A percentile compares a stretch with the other conserved stretches of the same genome.
Conservation (phyloP, 2,329 filamentous ascomycete species). For the Pyrenophora teres region DNA sequence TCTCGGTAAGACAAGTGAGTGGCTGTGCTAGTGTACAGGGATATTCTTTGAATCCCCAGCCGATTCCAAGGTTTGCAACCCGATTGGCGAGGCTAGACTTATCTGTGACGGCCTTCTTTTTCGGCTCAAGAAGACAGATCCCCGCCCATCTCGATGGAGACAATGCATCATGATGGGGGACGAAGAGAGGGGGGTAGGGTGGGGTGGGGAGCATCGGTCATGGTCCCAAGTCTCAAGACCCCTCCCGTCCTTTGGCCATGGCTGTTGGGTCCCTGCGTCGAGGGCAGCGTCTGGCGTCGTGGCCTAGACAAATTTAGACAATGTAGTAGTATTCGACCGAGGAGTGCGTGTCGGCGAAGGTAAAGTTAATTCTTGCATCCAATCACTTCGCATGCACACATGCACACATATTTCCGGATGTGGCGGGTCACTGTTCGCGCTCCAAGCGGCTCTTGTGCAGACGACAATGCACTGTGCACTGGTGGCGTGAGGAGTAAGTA, state of each 20-base stretch:
- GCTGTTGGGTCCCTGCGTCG: conserved; percentile 18
- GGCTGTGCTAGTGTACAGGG: conserved; percentile 35
- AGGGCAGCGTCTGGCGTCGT: conserved; percentile 1
- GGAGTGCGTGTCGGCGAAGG: conserved; percentile 17
- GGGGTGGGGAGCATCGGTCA: too few species aligned
- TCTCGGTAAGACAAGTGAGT: conserved; percentile 29
- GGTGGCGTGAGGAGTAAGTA: conserved; percentile 22
- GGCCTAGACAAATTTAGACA: neutral
- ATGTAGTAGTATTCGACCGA: neutral
- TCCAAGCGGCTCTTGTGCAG: conserved; percentile 26
- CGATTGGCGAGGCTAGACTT: conserved; percentile 40
- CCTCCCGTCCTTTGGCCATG: conserved; percentile 3
- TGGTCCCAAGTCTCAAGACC: conserved; percentile 1
- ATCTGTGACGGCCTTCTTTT: conserved; percentile 27
- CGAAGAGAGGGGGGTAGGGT: conserved; percentile 2
- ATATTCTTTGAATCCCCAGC: conserved; percentile 21
- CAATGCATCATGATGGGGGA: neutral
- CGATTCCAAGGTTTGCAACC: conserved; percentile 28
- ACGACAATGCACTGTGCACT: neutral
- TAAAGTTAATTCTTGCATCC: conserved; percentile 24
- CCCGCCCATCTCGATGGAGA: conserved; percentile 26
- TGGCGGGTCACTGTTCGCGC: conserved; percentile 21
- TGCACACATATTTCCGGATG: conserved; percentile 18
- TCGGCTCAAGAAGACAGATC: conserved; percentile 14
- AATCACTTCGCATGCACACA: conserved; percentile 20